Percentiles rank a stretch among this genome's conserved stretches.
phyloP scores from a whole-genome alignment of 805 yeast genomes.

The Scheffersomyces amazonensis region DNA sequence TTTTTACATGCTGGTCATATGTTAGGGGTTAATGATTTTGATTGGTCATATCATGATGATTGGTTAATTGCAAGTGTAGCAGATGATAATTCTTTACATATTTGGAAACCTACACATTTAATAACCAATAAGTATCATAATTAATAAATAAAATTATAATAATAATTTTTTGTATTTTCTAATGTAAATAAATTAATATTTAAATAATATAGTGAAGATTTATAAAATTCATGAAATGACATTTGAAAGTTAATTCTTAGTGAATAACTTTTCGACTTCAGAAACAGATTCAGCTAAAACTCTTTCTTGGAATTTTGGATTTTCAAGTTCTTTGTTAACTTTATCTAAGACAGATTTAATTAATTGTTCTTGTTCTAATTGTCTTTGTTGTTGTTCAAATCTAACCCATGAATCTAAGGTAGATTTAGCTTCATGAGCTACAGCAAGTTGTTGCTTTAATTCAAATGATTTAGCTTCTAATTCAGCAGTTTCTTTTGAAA shows the following conservation, averaged over 20 bases:
- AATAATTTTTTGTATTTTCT: conserved; percentile 2
- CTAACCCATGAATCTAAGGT: conserved; percentile 99
- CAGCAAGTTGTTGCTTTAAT: conserved; percentile 84
- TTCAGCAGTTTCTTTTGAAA: conserved; percentile 95
- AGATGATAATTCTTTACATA: conserved; percentile 82
- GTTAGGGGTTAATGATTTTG: conserved; percentile 79
- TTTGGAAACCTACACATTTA: conserved; percentile 66
- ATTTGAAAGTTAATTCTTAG: conserved; percentile 30
- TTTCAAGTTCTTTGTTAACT: conserved; percentile 79
- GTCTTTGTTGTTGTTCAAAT: conserved; percentile 95
- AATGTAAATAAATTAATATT: neutral
- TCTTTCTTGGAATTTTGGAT: conserved; percentile 91
- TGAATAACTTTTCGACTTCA: conserved; percentile 85
- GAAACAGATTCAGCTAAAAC: conserved; percentile 87
- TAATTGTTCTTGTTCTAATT: conserved; percentile 90
- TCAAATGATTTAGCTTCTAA: conserved; percentile 93
- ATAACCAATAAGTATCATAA: conserved; percentile 6
- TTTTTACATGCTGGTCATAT: conserved; percentile 86
- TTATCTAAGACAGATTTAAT: conserved; percentile 82
- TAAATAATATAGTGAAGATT: neutral
- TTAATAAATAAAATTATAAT: conserved; percentile 1
- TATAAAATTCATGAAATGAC: neutral
- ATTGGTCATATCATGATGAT: conserved; percentile 75
- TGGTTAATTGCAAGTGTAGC: conserved; percentile 75
- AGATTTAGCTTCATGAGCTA: conserved; percentile 87